These are phyloP conservation scores for Forsythia viridissima DNA, from an alignment of 257 asterid genomes.

Conservation along the genomic window DNA sequence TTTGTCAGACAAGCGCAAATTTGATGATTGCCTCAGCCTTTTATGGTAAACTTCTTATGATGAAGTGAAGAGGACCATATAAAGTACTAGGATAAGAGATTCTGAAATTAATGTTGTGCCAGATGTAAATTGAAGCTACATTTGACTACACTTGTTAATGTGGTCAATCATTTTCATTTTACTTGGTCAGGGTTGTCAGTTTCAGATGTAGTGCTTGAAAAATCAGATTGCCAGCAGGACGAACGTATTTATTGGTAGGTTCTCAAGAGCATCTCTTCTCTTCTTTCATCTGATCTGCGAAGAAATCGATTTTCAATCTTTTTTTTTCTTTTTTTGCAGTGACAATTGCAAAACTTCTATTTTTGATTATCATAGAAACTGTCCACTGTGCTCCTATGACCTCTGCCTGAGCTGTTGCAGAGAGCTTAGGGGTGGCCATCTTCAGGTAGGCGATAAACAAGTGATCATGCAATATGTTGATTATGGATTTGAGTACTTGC, in stretches of 20 bases:
- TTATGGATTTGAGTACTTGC: conserved; percentile 50
- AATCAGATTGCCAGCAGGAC: conserved; percentile 14
- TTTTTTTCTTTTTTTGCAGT: conserved; percentile 37
- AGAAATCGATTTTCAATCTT: background rate
- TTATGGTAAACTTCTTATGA: background rate
- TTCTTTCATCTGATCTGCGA: background rate
- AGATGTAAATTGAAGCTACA: background rate
- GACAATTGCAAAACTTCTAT: conserved; percentile 58
- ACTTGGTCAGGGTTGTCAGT: conserved; percentile 43
- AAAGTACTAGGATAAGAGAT: background rate
- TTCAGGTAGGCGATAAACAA: conserved; percentile 44
- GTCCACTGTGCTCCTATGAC: conserved; percentile 57
- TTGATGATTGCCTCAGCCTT: background rate
- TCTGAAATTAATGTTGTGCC: background rate
- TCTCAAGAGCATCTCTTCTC: background rate
- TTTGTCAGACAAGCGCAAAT: background rate
- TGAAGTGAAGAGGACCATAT: background rate
- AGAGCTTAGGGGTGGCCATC: conserved; percentile 54
- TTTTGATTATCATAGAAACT: conserved; percentile 59
- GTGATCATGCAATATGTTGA: conserved; percentile 29
- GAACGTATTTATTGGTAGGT: conserved; percentile 61
- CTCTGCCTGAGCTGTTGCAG: conserved; percentile 69
- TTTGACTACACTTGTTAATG: background rate
- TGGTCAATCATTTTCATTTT: background rate
- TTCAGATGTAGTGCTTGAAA: conserved; percentile 32